Evolutionary conservation across 73 alveolate genomes (phyloP).

Genomic region (Paramecium pentaurelia): DNA sequence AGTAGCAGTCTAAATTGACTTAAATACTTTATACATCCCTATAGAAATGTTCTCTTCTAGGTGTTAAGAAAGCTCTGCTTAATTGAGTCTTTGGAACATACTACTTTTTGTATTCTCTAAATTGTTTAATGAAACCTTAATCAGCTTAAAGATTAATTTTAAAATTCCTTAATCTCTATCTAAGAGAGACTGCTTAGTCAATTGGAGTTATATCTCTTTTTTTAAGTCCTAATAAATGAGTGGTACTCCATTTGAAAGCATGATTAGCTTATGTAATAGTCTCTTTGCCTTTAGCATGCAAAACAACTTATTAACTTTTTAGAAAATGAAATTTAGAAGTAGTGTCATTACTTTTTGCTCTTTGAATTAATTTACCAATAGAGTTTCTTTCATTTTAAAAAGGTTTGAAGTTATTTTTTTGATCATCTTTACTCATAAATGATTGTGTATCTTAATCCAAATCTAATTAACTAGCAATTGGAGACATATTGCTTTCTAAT

Average conservation of each 20-base stretch:
- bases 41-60: constrained; percentile 36
- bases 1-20: not conserved
- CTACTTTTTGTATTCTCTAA: not conserved
- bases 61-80: not conserved
- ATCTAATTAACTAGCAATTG: not conserved
- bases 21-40: not conserved
- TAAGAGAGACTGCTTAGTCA: not conserved
- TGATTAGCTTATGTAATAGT: not conserved
- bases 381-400: constrained; percentile 44
- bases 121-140: constrained; percentile 26
- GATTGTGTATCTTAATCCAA: constrained; percentile 11
- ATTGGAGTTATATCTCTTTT: not conserved
- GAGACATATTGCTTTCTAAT: not conserved
- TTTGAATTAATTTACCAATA: constrained; percentile 19
- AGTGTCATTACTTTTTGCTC: not conserved
- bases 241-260: not conserved
- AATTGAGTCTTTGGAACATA: not conserved
- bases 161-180: not conserved
- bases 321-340: not conserved
- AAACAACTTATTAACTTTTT: not conserved
- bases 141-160: constrained; percentile 19
- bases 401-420: not conserved
- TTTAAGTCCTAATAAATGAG: not conserved
- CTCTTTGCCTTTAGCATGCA: not conserved
- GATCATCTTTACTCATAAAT: not conserved